Conservation (phyloP, 2,329 filamentous ascomycete species). For the Fusarium continuum region DNA sequence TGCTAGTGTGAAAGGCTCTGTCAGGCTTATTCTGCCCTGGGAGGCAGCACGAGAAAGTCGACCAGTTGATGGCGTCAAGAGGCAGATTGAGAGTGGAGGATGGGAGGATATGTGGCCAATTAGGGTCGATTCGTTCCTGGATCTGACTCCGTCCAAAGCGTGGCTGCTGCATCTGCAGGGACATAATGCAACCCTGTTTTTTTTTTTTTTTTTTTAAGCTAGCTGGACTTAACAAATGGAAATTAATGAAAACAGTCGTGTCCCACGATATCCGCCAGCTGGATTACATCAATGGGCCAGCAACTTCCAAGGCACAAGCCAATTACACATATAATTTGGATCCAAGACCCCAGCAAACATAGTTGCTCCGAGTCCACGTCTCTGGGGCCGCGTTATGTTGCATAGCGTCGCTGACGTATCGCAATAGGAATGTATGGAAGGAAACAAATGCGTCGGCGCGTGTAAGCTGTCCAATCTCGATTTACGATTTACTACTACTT, state of each 20-base stretch:
- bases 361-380: conserved; percentile 7
- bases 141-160: conserved; percentile 10
- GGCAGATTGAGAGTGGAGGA: conserved; percentile 17
- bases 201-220: conserved; percentile 6
- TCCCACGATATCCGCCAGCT: conserved; percentile 1
- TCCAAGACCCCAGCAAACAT: conserved; percentile 11
- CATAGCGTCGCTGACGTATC: conserved; percentile 25
- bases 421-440: conserved; percentile 1
- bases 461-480: conserved; percentile 24
- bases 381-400: conserved; percentile 16
- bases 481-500: conserved; percentile 1
- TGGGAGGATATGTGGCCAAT: conserved; percentile 9
- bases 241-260: conserved; percentile 22
- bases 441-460: neutral
- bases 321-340: conserved; percentile 9
- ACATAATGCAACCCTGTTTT: conserved; percentile 29
- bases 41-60: conserved; percentile 1
- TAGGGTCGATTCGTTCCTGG: conserved; percentile 24
- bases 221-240: conserved; percentile 11
- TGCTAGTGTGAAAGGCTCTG: conserved; percentile 23
- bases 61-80: conserved; percentile 32
- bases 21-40: conserved; percentile 26
- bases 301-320: conserved; percentile 30
- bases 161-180: conserved; percentile 30
- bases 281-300: conserved; percentile 17